Evolutionary conservation across 1,284 basidiomycete genomes (phyloP).

Genomic region (Trametes sp.): DNA sequence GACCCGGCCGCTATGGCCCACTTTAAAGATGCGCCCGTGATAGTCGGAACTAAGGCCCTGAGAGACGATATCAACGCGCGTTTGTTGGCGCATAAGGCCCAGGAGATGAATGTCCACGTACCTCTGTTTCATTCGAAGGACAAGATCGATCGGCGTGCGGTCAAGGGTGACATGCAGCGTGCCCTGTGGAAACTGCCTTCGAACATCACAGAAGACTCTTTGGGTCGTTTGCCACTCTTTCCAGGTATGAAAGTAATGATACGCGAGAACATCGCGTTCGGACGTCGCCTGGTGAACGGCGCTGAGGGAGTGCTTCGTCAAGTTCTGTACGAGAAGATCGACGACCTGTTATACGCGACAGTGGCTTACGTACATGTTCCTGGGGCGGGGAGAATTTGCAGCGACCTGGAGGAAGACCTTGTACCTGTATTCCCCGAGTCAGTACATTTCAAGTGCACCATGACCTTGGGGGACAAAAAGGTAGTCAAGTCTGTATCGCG

Average conservation of each 20-base stretch:
- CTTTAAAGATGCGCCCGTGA: not conserved
- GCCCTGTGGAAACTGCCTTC: constrained; percentile 3
- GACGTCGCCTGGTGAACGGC: constrained; percentile 37
- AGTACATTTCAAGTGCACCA: not conserved
- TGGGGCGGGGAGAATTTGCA: not conserved
- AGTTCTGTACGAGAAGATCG: constrained; percentile 27
- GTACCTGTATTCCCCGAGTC: not conserved
- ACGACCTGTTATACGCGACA: not conserved
- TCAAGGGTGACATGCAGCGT: not conserved
- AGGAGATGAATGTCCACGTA: not conserved
- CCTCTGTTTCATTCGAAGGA: not conserved
- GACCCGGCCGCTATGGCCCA: not conserved
- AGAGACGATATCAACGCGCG: constrained; percentile 8
- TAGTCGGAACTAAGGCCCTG: not conserved
- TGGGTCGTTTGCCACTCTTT: constrained; percentile 27
- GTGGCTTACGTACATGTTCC: constrained; percentile 2
- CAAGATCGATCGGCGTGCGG: not conserved
- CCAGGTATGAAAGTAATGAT: constrained; percentile 42
- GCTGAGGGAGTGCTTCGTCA: constrained; percentile 30
- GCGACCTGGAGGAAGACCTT: not conserved
- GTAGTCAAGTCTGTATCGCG: constrained; percentile 14
- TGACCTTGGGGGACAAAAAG: not conserved
- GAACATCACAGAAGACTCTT: not conserved
- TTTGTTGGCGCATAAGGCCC: not conserved
- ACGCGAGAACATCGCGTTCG: constrained; percentile 36